phyloP scores from a whole-genome alignment of 192 early-diverging fungal genomes.

The Chytriomyces sp. region DNA sequence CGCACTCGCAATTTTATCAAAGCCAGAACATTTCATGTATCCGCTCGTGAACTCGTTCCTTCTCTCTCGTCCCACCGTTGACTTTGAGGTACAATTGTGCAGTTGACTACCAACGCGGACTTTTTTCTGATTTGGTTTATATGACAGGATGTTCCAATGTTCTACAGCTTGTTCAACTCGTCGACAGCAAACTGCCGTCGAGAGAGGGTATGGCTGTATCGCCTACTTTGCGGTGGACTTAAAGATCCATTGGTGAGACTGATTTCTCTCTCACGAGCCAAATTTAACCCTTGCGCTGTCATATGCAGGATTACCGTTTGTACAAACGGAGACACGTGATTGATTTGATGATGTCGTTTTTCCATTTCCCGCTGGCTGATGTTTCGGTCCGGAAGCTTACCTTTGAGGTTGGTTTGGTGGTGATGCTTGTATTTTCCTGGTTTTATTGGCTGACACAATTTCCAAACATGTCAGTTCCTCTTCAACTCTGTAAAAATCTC shows the following conservation, averaged over 20 bases:
- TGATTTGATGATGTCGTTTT: conserved; percentile 71
- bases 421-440: background rate
- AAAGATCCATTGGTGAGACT: conserved; percentile 52
- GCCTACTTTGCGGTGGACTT: conserved; percentile 66
- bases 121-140: conserved; percentile 16
- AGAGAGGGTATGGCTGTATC: conserved; percentile 78
- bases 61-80: conserved; percentile 71
- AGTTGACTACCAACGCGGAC: background rate
- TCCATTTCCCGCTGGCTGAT: conserved; percentile 72
- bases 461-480: conserved; percentile 49
- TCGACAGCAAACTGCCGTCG: conserved; percentile 63
- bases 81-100: conserved; percentile 61
- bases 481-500: conserved; percentile 61
- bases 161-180: conserved; percentile 78
- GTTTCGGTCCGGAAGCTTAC: conserved; percentile 43
- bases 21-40: conserved; percentile 79
- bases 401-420: conserved; percentile 22
- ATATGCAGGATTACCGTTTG: conserved; percentile 64
- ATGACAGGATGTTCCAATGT: conserved; percentile 78
- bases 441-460: conserved; percentile 5
- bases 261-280: background rate
- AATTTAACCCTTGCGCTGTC: background rate
- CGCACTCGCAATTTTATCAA: conserved; percentile 61
- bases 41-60: conserved; percentile 77
- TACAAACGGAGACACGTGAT: conserved; percentile 73